A percentile compares a stretch with the other conserved stretches of the same genome.
Conservation (phyloP, 371 early-diverging fungal species). For the Syncephalastrum racemosum region DNA sequence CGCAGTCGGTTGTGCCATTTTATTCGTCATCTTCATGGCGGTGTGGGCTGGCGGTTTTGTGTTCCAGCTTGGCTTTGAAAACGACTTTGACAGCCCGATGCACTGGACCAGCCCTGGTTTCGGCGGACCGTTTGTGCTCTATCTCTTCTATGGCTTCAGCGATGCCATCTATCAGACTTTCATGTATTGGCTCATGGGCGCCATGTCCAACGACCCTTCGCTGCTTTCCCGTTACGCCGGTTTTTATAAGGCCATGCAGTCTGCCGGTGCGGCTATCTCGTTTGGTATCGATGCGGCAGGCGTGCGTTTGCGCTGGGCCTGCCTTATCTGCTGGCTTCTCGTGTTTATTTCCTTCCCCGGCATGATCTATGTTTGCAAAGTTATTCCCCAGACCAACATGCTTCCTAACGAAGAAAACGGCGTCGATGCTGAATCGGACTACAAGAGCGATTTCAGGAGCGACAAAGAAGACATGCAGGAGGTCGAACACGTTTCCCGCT, state of each 20-base stretch:
- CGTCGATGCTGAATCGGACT: not conserved
- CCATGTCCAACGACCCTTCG: constrained; percentile 63
- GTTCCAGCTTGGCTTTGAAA: constrained; percentile 50
- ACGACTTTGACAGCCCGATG: constrained; percentile 24
- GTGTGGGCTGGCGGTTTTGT: constrained; percentile 60
- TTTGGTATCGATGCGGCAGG: constrained; percentile 30
- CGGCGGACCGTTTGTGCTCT: constrained; percentile 59
- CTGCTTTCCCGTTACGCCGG: constrained; percentile 69
- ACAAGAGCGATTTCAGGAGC: no score
- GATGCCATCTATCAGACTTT: constrained; percentile 71
- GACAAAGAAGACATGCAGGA: no score
- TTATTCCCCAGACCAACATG: constrained; percentile 22
- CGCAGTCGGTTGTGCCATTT: constrained; percentile 39
- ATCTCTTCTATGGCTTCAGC: constrained; percentile 58
- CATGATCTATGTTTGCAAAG: constrained; percentile 20
- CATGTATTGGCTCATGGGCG: constrained; percentile 74
- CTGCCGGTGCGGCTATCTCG: constrained; percentile 34
- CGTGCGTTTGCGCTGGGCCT: constrained; percentile 23
- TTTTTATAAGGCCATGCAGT: constrained; percentile 67
- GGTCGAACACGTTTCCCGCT: no score
- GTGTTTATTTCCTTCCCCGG: constrained; percentile 28
- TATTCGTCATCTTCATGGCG: constrained; percentile 46
- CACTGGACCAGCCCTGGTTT: constrained; percentile 39
- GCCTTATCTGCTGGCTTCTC: constrained; percentile 27
- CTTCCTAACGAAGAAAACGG: not conserved